phyloP scores from a whole-genome alignment of 2,329 filamentous ascomycete genomes.

The Sporothrix phasma region DNA sequence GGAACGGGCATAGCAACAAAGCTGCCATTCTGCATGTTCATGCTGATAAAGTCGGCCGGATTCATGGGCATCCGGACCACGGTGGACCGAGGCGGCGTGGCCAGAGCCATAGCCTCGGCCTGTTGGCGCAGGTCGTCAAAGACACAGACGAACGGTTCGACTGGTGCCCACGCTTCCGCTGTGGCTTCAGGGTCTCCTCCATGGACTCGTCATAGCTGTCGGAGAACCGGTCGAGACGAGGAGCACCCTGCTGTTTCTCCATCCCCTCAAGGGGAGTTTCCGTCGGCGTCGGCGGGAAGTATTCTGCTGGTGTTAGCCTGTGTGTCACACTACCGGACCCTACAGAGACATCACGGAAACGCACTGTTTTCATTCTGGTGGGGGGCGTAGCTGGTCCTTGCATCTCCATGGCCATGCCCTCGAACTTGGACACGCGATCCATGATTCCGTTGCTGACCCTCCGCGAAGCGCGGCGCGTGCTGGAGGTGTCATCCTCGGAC shows the following conservation, averaged over 20 bases:
- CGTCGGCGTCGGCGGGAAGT: conserved; percentile 57
- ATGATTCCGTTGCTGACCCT: conserved; percentile 53
- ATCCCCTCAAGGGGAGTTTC: conserved; percentile 48
- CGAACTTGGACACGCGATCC: conserved; percentile 50
- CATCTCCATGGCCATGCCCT: conserved; percentile 38
- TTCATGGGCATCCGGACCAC: conserved; percentile 43
- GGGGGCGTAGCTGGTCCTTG: conserved; percentile 53
- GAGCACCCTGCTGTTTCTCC: conserved; percentile 28
- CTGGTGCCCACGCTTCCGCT: conserved; percentile 26
- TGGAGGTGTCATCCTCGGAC: conserved; percentile 38
- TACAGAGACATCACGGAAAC: conserved; percentile 22
- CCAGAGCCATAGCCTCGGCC: conserved; percentile 38
- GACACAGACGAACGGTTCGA: conserved; percentile 37
- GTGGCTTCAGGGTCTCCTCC: conserved; percentile 56
- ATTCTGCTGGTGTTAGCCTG: conserved; percentile 32
- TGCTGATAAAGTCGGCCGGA: conserved; percentile 45
- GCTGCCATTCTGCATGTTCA: conserved; percentile 24
- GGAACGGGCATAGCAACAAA: conserved; percentile 27
- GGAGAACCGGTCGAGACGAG: conserved; percentile 41
- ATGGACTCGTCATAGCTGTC: conserved; percentile 56
- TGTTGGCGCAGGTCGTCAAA: conserved; percentile 52
- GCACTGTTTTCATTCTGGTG: conserved; percentile 51
- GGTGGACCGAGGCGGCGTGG: conserved; percentile 47
- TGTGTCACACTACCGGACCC: too few species aligned
- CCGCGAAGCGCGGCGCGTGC: conserved; percentile 33